These are phyloP conservation scores for Talaromyces sp. DNA, from an alignment of 2,329 filamentous ascomycete species.

Conservation along the genomic window DNA sequence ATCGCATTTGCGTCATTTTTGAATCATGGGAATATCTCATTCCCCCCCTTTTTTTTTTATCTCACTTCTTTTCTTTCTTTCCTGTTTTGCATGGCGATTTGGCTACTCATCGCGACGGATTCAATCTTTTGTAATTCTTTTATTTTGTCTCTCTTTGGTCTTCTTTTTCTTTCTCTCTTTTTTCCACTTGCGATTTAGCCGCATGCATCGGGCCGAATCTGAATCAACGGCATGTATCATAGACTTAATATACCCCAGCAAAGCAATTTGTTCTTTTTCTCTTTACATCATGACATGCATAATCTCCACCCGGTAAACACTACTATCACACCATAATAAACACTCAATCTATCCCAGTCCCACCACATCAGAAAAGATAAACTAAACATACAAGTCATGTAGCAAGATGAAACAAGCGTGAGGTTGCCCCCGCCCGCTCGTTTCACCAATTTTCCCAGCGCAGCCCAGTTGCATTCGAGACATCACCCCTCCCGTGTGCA, in stretches of 20 bases:
- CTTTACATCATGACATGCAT: constrained; percentile 25
- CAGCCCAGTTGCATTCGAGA: background rate
- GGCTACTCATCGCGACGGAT: background rate
- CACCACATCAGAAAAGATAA: background rate
- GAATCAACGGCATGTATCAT: constrained; percentile 41
- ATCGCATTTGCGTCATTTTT: constrained; percentile 12
- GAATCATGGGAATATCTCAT: constrained; percentile 4
- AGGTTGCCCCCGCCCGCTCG: constrained; percentile 11
- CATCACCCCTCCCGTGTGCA: too few species aligned
- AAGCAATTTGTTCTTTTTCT: constrained; percentile 24
- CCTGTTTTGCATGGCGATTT: constrained; percentile 19
- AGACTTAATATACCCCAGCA: constrained; percentile 43
- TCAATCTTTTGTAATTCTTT: constrained; percentile 15
- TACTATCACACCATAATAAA: too few species aligned
- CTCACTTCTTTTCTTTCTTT: constrained; percentile 4
- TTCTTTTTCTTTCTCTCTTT: constrained; percentile 18
- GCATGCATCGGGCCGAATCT: constrained; percentile 25
- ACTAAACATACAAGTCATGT: background rate
- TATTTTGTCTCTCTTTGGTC: constrained; percentile 10
- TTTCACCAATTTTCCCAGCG: constrained; percentile 16
- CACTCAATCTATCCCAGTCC: background rate
- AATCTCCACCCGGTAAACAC: constrained; percentile 18
- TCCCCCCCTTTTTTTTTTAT: constrained; percentile 4
- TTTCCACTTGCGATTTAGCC: constrained; percentile 18
- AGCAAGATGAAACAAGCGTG: constrained; percentile 17